Evolutionary conservation across 306 rosid genomes (phyloP).

Genomic region (Pyrus pyrifolia): DNA sequence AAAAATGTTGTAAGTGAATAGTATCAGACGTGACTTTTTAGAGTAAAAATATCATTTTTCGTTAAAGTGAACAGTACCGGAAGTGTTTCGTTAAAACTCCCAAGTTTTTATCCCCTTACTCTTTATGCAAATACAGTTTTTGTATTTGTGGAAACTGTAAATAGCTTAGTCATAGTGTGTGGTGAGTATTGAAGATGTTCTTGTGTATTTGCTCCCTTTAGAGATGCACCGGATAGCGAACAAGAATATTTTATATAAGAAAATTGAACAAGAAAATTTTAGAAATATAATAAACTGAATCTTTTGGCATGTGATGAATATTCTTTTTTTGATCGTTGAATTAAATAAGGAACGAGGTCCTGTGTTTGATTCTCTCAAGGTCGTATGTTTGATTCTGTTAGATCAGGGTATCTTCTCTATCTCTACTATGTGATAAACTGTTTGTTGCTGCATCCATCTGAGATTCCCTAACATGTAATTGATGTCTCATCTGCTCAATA

Average conservation of each 20-base stretch:
- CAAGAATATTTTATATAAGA: not conserved
- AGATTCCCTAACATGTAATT: constrained; percentile 47
- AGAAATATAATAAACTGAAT: not conserved
- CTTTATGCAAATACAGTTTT: not conserved
- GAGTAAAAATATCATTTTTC: no score
- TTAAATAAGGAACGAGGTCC: no score
- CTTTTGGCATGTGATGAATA: not conserved
- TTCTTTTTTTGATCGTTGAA: no score
- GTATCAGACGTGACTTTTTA: no score
- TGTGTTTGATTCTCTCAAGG: not conserved
- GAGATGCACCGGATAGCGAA: not conserved
- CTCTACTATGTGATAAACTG: not conserved
- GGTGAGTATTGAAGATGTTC: not conserved
- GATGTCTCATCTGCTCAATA: constrained; percentile 32
- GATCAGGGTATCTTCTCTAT: not conserved
- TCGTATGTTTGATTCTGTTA: not conserved
- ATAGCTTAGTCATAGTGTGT: not conserved
- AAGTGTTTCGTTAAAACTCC: no score
- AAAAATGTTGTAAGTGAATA: no score
- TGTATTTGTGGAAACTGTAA: not conserved
- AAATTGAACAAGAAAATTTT: not conserved
- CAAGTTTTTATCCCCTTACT: not conserved
- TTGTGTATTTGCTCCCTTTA: not conserved
- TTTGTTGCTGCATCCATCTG: constrained; percentile 48
- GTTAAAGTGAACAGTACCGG: no score